These are phyloP conservation scores for sunflower (Helianthus annuus) DNA, from an alignment of 129 eudicot species.

Conservation along the genomic window DNA sequence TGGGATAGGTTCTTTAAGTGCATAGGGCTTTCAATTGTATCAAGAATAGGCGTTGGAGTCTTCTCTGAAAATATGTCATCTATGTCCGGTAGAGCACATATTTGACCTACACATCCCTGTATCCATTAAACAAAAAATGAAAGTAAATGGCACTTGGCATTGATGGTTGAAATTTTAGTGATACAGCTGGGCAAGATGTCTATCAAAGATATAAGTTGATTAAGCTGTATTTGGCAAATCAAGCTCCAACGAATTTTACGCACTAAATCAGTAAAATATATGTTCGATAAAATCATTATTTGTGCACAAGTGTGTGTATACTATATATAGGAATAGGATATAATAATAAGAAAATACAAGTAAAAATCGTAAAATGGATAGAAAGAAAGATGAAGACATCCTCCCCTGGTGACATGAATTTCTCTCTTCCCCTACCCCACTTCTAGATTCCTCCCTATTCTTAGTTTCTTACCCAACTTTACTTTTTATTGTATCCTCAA, in stretches of 20 bases:
- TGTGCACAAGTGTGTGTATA: not conserved
- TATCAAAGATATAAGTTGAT: not conserved
- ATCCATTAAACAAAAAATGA: conserved; percentile 12
- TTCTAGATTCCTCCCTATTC: too few species aligned
- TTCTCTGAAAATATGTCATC: conserved; percentile 58
- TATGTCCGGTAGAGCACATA: conserved; percentile 46
- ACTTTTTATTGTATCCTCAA: not conserved
- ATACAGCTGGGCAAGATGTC: not conserved
- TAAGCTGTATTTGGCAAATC: not conserved
- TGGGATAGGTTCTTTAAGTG: conserved; percentile 70
- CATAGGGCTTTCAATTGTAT: conserved; percentile 70
- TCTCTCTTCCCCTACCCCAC: too few species aligned
- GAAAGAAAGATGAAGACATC: not conserved
- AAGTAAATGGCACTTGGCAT: conserved; percentile 14
- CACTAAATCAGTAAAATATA: not conserved
- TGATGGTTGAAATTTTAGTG: not conserved
- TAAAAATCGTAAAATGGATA: not conserved
- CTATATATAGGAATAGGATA: not conserved
- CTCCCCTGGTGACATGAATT: too few species aligned
- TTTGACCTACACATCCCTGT: conserved; percentile 50
- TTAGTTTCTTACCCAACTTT: not conserved
- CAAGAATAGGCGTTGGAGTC: conserved; percentile 85
- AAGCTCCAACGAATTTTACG: not conserved
- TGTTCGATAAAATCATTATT: not conserved
- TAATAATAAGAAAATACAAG: not conserved